Evolutionary conservation across 192 early-diverging fungal species (phyloP), one percentile per base, ranked within the genome.

Genomic region (Piromyces finnis): DNA sequence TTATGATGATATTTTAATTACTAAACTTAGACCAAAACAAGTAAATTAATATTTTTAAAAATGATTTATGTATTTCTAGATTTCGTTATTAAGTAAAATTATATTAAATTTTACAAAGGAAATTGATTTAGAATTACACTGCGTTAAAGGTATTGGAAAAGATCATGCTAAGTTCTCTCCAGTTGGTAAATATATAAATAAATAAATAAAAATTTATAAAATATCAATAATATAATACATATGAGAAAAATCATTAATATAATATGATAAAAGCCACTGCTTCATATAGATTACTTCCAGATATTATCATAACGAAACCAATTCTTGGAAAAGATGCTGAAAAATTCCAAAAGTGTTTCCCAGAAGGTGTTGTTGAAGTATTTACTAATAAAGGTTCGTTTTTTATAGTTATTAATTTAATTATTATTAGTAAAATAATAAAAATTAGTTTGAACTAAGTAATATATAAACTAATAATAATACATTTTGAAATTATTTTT

Each of bases 111-210:
- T 22, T n/a, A 26, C 3, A 68, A 27, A 35, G 82, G 85, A 90
- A 77, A 92, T 99, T 51, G 86, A 90, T 39, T 85, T 94, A 79
- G 94, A 95, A 82, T 81, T 95, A 79, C 96, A 98, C 84, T 94
- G 93, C 83, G 89, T 90, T 37, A 98, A 97, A 87, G 96, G 97
- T 18, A 88, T 95, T 78, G 97, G 96, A 35, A 92, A 94, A 84
- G 96, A 97, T 82, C 97, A 99, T 79, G 96, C 96, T 81, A 99
- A 99, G 81, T 99, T 92, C 89, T 97, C 96, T 7, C 97, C 97
- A 15, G 96, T 97, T 29, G 89, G 89, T 89, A 39, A 81, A 82
- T 85, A 27, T 37, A 1, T 12, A 14, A 37, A 37, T 37, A 12
- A 35, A 35, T 35, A 32, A 32, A 32, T 32, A 6, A 32, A 32